Base-by-base conservation (phyloP, 495 filamentous ascomycete species). In the Penicillium malachiteum region DNA sequence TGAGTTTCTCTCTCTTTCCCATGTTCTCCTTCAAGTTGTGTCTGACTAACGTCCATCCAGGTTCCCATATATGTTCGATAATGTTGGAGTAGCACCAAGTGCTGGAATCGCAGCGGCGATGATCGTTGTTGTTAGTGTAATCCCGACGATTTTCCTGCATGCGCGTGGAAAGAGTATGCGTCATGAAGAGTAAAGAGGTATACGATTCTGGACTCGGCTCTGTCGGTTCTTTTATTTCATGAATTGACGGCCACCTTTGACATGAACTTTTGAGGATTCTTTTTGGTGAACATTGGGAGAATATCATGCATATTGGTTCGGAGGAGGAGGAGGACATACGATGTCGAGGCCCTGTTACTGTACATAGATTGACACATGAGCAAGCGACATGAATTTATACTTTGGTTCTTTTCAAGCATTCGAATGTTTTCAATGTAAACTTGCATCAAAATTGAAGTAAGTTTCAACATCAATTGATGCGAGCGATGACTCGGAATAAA, bases 21-120 rank as follows among this genome's bases (percentile, higher is more conserved):
- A 78, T 11, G 77, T 30, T 21, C 12, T 18, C 18, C 42, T 21
- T n/a, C n/a, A n/a, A n/a, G n/a, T n/a, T 10, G 42, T 18, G 13
- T 30, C 1, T 6, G 17, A 44, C 17, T 44, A 10, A 44, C 18
- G 12, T 13, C 4, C 11, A 30, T 13, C 42, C 42, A 44, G 42
- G 78, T 79, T 83, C 52, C 77, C 80, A 14, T 38, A 58, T 18
- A 81, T 83, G 78, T 76, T 81, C 30, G 64, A 73, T 4, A 72
- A 60, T 53, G 69, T 81, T 17, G 79, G 78, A 3, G 44, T 75
- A 32, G 67, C 63, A 26, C 67, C 59, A 9, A 75, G 76, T 48
- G 66, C 76, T 5, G 80, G 74, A 1, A 62, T 81, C 42, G 64
- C 64, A 0, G 57, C 63, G 13, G 78, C 69, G 6, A 41, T 81